phyloP scores from a whole-genome alignment of 805 yeast genomes.

The Saccharomycodes ludwigii region DNA sequence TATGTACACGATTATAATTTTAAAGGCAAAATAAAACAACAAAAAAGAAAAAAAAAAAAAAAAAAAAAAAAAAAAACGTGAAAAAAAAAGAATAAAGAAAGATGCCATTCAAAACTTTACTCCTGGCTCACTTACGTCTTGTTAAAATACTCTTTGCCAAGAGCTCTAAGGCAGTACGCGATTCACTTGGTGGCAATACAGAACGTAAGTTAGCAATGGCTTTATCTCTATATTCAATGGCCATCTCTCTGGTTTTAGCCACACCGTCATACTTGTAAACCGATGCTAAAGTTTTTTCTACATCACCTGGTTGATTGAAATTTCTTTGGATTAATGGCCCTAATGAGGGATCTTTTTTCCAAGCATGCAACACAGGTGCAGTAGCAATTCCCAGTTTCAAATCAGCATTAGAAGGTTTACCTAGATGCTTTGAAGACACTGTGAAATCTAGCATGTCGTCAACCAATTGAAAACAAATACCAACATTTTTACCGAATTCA shows the following conservation, averaged over 20 bases:
- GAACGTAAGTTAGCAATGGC: constrained; percentile 61
- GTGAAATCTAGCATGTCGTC: constrained; percentile 96
- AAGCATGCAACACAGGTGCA: constrained; percentile 90
- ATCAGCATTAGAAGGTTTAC: constrained; percentile 96
- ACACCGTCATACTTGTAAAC: constrained; percentile 68
- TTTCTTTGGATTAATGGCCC: constrained; percentile 79
- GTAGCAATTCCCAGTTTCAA: constrained; percentile 89
- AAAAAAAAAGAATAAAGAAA: not conserved
- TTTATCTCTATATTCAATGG: constrained; percentile 60
- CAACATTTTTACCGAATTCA: constrained; percentile 84
- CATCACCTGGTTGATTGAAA: constrained; percentile 71
- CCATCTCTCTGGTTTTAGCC: constrained; percentile 60
- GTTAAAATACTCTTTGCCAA: constrained; percentile 75
- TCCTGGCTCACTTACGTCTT: constrained; percentile 46
- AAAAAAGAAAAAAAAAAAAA: too few species aligned
- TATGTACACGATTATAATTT: too few species aligned
- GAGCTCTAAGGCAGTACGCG: constrained; percentile 76
- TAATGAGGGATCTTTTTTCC: constrained; percentile 77
- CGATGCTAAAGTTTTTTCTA: constrained; percentile 64
- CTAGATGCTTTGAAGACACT: constrained; percentile 69
- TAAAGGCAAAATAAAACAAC: too few species aligned
- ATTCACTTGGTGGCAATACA: constrained; percentile 74
- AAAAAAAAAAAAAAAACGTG: too few species aligned
- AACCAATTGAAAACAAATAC: constrained; percentile 89
- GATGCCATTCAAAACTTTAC: constrained; percentile 4